Evolutionary conservation across 106 monocot genomes (phyloP).

Genomic region (Dendrobium nobile): DNA sequence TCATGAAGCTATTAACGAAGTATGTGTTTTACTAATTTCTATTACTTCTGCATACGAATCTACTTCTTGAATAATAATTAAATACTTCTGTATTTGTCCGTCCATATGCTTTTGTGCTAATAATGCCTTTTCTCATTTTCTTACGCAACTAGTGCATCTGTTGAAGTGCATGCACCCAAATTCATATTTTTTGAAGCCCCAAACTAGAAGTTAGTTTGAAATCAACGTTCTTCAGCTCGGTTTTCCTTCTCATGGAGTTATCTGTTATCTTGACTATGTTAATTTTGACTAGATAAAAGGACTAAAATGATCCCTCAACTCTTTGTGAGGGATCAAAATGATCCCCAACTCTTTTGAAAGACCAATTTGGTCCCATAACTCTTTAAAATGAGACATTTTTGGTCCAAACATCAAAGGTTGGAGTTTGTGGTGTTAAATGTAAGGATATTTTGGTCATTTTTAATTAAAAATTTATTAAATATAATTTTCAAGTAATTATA

Average conservation of each 20-base stretch:
- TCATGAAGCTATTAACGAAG: constrained; percentile 55
- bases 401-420: too few relatives aligned
- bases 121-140: background rate
- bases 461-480: too few relatives aligned
- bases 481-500: too few relatives aligned
- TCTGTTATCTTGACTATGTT: background rate
- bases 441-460: too few relatives aligned
- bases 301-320: too few relatives aligned
- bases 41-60: background rate
- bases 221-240: background rate
- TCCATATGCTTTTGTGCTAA: background rate
- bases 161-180: background rate
- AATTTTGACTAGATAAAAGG: background rate
- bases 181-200: background rate
- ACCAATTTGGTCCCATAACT: too few relatives aligned
- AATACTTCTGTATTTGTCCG: background rate
- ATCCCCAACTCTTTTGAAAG: too few relatives aligned
- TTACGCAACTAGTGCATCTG: background rate
- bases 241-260: background rate
- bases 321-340: too few relatives aligned
- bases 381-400: too few relatives aligned
- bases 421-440: too few relatives aligned
- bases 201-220: background rate
- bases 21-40: constrained; percentile 21
- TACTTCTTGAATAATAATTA: background rate